These are phyloP conservation scores for Cyberlindnera suaveolens DNA, from an alignment of 805 yeast genomes.

Conservation along the genomic window DNA sequence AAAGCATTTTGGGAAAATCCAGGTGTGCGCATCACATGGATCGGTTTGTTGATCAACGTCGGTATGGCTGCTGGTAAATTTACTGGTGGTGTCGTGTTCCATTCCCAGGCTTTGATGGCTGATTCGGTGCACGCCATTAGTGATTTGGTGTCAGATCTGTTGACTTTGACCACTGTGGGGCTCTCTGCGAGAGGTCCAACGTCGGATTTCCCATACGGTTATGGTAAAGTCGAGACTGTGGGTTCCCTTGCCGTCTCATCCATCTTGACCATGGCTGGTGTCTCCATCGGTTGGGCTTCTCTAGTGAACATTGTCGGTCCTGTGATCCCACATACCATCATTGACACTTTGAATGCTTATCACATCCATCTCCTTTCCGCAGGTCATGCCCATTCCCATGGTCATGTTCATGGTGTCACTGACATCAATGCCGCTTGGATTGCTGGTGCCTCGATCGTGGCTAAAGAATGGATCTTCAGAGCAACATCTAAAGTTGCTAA, in stretches of 20 bases:
- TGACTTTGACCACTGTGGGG: constrained; percentile 85
- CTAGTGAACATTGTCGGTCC: constrained; percentile 62
- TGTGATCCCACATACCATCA: constrained; percentile 52
- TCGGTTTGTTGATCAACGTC: constrained; percentile 79
- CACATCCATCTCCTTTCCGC: constrained; percentile 41
- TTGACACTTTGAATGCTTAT: constrained; percentile 45
- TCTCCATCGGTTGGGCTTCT: constrained; percentile 86
- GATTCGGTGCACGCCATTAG: constrained; percentile 92
- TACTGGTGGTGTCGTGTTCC: constrained; percentile 84
- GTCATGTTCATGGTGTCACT: constrained; percentile 36
- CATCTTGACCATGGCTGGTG: constrained; percentile 78
- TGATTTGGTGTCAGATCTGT: constrained; percentile 82
- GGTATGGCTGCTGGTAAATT: constrained; percentile 85
- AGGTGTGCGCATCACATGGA: constrained; percentile 88
- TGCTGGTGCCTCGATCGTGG: constrained; percentile 80
- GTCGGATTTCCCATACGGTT: constrained; percentile 70
- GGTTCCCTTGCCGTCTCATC: constrained; percentile 88
- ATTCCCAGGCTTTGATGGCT: constrained; percentile 90
- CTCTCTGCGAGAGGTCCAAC: constrained; percentile 59
- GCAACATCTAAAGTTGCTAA: constrained; percentile 79
- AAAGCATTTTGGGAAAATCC: constrained; percentile 56
- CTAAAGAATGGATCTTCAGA: constrained; percentile 84
- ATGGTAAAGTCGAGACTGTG: constrained; percentile 87
- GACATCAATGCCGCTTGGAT: constrained; percentile 94
- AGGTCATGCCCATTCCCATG: constrained; percentile 28